Conservation (phyloP, 495 filamentous ascomycete genomes). For the Poronia punctata region DNA sequence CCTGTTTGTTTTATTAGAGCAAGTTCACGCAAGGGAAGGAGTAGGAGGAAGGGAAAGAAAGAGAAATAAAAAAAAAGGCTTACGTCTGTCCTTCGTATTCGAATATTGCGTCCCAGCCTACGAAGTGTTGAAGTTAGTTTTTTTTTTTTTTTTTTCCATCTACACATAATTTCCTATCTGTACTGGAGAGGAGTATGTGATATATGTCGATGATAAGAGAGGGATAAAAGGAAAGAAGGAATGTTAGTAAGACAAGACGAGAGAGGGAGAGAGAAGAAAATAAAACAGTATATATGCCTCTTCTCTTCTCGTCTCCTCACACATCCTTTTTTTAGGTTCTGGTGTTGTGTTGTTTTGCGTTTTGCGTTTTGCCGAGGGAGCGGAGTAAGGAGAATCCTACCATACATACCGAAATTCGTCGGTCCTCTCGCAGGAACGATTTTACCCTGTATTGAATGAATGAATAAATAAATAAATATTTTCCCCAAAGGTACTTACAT, state of each 20-base stretch:
- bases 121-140: constrained; percentile 4
- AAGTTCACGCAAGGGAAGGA: not conserved
- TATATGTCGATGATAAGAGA: no score
- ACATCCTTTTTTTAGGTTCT: no score
- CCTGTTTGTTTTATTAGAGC: constrained; percentile 20
- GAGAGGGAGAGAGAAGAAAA: not conserved
- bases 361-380: no score
- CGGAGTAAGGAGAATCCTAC: not conserved
- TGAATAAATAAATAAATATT: not conserved
- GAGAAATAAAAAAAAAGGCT: constrained; percentile 20
- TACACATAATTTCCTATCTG: no score
- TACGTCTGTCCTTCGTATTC: constrained; percentile 90
- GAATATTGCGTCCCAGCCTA: constrained; percentile 95
- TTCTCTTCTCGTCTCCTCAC: no score
- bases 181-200: no score
- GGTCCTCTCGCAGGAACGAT: constrained; percentile 73
- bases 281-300: not conserved
- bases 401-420: constrained; percentile 66
- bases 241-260: not conserved
- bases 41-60: not conserved
- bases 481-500: no score
- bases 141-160: no score
- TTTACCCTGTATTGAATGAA: constrained; percentile 45
- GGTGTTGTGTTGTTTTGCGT: no score
- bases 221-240: not conserved